Conservation (phyloP, 2,329 filamentous ascomycete genomes). For the Fonsecaea multimorphosa region DNA sequence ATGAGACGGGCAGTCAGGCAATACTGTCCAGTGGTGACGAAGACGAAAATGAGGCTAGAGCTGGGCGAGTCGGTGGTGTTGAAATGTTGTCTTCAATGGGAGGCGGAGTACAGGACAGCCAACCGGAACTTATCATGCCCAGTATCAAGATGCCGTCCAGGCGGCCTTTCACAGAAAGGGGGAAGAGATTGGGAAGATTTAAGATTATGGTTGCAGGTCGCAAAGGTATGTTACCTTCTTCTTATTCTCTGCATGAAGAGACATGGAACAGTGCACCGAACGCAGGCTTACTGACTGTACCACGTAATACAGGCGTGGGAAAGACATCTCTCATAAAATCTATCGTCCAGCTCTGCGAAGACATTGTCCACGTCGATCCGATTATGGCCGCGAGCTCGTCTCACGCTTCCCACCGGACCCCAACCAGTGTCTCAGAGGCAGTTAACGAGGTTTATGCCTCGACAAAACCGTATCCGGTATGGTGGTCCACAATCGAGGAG, state of each 20-base stretch:
- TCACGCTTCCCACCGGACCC: slow-evolving; percentile 15
- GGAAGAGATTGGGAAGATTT: slow-evolving; percentile 80
- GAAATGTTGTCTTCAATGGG: slow-evolving; percentile 32
- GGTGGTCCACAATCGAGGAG: slow-evolving; percentile 83
- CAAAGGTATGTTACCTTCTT: slow-evolving; percentile 63
- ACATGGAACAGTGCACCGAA: background rate
- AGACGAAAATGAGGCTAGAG: slow-evolving; percentile 50
- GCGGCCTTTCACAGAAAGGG: slow-evolving; percentile 85
- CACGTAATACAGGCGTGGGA: slow-evolving; percentile 67
- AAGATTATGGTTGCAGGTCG: slow-evolving; percentile 88
- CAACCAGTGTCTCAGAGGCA: slow-evolving; percentile 35
- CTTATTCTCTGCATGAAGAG: background rate
- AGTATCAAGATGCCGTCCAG: slow-evolving; percentile 89
- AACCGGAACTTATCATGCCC: slow-evolving; percentile 93
- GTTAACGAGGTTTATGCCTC: slow-evolving; percentile 72
- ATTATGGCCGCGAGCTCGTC: slow-evolving; percentile 39
- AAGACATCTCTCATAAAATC: slow-evolving; percentile 90
- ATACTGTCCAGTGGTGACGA: slow-evolving; percentile 62
- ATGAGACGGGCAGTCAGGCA: slow-evolving; percentile 63
- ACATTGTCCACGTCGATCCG: slow-evolving; percentile 92
- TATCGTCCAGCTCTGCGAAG: slow-evolving; percentile 82
- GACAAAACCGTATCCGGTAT: slow-evolving; percentile 82
- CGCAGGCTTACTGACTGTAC: slow-evolving; percentile 27
- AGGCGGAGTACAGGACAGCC: slow-evolving; percentile 45
- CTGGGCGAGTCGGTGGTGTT: background rate